Percentiles rank a stretch among this genome's conserved stretches.
These are phyloP conservation scores for Areca catechu DNA, from an alignment of 176 grass and related monocot species.

Conservation along the genomic window DNA sequence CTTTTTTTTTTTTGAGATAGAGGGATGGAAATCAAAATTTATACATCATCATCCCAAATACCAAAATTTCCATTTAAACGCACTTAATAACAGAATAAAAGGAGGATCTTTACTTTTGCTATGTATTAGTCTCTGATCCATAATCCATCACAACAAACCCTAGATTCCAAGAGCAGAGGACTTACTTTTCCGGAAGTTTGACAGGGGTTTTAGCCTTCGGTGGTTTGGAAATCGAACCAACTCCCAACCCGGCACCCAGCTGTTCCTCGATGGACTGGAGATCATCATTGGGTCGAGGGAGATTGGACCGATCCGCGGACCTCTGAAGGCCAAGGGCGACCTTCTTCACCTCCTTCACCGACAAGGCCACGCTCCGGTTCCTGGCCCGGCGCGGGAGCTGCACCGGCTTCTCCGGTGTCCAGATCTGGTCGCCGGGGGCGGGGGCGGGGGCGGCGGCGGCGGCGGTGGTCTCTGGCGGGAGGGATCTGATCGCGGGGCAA, in stretches of 20 bases:
- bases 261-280: constrained; percentile 37
- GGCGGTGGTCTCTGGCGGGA: background rate
- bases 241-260: constrained; percentile 14
- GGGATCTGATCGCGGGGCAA: too few species aligned
- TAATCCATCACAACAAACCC: too few species aligned
- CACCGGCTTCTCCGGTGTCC: constrained; percentile 40
- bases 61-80: too few species aligned
- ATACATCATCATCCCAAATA: too few species aligned
- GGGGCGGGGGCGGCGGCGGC: background rate
- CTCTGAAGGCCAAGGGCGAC: constrained; percentile 37
- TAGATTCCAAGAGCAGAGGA: too few species aligned
- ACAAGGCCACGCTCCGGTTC: constrained; percentile 45
- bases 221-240: background rate
- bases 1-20: too few species aligned
- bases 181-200: constrained; percentile 67
- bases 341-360: constrained; percentile 41
- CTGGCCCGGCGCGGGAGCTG: constrained; percentile 17
- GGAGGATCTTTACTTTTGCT: too few species aligned
- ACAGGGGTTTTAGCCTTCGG: constrained; percentile 29
- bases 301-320: background rate
- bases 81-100: too few species aligned
- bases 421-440: constrained; percentile 17
- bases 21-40: too few species aligned
- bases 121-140: too few species aligned
- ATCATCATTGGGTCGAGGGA: constrained; percentile 14